Percentiles rank a stretch among this genome's conserved stretches.
Evolutionary conservation across 371 early-diverging fungal species (phyloP).

Genomic region (Coemansia sp.): DNA sequence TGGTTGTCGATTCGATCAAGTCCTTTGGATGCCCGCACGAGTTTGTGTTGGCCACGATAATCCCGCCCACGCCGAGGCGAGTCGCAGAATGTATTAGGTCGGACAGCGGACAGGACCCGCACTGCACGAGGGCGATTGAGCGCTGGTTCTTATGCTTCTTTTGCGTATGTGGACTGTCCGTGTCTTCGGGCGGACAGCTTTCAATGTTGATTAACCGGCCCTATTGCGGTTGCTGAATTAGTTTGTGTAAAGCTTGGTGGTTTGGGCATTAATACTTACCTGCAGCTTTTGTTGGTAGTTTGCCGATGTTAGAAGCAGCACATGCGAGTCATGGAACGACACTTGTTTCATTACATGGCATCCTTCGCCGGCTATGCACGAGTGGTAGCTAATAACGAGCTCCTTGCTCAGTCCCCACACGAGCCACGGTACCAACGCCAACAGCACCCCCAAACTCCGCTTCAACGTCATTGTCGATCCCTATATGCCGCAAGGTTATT

Average conservation of each 20-base stretch:
- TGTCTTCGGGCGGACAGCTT: constrained; percentile 4
- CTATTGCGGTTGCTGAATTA: constrained; percentile 8
- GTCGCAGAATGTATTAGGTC: constrained; percentile 27
- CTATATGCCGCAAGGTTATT: not conserved
- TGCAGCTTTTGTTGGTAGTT: constrained; percentile 22
- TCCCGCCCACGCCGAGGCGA: constrained; percentile 21
- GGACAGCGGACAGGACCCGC: constrained; percentile 38
- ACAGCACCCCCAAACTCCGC: constrained; percentile 3
- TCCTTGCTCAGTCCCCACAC: constrained; percentile 20
- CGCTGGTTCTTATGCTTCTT: constrained; percentile 1
- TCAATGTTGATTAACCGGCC: constrained; percentile 37
- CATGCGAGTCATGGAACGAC: constrained; percentile 39
- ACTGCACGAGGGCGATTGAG: constrained; percentile 34
- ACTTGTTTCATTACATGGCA: constrained; percentile 37
- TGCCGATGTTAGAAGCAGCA: constrained; percentile 25
- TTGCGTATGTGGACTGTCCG: not conserved
- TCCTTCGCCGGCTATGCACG: constrained; percentile 34
- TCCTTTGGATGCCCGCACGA: constrained; percentile 30
- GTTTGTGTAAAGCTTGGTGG: not conserved
- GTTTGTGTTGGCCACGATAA: constrained; percentile 36
- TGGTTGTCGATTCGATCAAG: constrained; percentile 28
- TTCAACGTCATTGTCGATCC: not conserved
- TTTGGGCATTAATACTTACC: constrained; percentile 11
- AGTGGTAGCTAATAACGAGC: constrained; percentile 40
- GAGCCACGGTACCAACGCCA: constrained; percentile 6